Conservation (phyloP, 768 basidiomycete genomes). For the Auriscalpium vulgare region DNA sequence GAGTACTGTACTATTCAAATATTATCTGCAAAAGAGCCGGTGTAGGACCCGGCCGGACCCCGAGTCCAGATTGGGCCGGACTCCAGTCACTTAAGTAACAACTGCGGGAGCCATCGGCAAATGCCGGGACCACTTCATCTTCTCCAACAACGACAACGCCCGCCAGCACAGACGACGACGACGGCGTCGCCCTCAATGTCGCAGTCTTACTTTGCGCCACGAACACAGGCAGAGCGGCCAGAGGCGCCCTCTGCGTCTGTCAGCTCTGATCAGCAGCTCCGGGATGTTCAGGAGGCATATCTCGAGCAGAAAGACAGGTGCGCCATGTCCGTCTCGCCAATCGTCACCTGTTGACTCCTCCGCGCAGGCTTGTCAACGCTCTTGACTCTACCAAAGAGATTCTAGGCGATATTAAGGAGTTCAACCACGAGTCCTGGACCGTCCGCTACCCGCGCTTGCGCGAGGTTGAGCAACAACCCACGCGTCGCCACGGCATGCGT, state of each 20-base stretch:
- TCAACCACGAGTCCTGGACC: slow-evolving; percentile 84
- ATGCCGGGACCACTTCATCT: neutral
- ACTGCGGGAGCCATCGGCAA: neutral
- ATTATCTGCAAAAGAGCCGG: too few relatives aligned
- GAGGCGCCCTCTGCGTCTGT: neutral
- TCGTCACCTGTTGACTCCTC: neutral
- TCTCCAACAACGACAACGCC: neutral
- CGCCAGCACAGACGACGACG: neutral
- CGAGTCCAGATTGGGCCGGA: too few relatives aligned
- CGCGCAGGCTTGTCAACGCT: slow-evolving; percentile 61
- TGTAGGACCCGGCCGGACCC: too few relatives aligned
- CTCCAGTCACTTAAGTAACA: too few relatives aligned
- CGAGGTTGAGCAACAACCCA: slow-evolving; percentile 30
- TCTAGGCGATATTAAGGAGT: slow-evolving; percentile 60
- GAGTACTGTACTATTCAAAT: too few relatives aligned
- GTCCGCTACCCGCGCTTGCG: slow-evolving; percentile 79
- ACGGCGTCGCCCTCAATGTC: neutral
- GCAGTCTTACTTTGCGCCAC: slow-evolving; percentile 1
- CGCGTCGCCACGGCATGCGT: slow-evolving; percentile 37
- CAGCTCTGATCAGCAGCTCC: neutral
- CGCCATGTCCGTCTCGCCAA: neutral
- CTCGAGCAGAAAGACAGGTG: slow-evolving; percentile 12
- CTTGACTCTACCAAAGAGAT: slow-evolving; percentile 66
- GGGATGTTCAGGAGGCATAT: slow-evolving; percentile 5
- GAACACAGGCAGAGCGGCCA: neutral